Evolutionary conservation across 2,329 filamentous ascomycete species (phyloP).

Genomic region (Claviceps sp.): DNA sequence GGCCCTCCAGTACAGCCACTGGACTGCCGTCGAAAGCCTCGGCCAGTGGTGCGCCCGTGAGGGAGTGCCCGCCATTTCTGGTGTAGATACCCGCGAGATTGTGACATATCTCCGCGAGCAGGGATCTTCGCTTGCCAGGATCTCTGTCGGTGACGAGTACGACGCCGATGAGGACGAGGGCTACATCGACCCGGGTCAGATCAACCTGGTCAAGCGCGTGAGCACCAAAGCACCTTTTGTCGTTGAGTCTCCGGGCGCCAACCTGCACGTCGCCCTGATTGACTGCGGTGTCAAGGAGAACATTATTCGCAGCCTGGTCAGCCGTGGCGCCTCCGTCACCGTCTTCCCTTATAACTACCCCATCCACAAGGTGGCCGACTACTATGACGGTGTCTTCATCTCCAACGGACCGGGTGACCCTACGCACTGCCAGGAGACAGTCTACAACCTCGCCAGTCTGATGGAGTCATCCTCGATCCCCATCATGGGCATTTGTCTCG

Average conservation of each 20-base stretch:
- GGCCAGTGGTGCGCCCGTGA: slow-evolving; percentile 91
- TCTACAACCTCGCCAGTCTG: slow-evolving; percentile 79
- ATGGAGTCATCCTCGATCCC: slow-evolving; percentile 87
- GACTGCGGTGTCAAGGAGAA: slow-evolving; percentile 99
- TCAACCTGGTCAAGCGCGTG: slow-evolving; percentile 91
- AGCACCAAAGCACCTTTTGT: slow-evolving; percentile 98
- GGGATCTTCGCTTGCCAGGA: slow-evolving; percentile 87
- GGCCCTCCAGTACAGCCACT: slow-evolving; percentile 89
- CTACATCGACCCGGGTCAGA: slow-evolving; percentile 87
- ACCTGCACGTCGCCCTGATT: slow-evolving; percentile 83
- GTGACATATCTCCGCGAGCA: slow-evolving; percentile 93
- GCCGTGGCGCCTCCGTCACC: slow-evolving; percentile 81
- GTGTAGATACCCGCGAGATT: slow-evolving; percentile 92
- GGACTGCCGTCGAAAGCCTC: slow-evolving; percentile 93
- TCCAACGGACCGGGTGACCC: slow-evolving; percentile 97
- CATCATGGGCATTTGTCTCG: slow-evolving; percentile 95
- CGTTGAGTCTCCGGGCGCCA: slow-evolving; percentile 69
- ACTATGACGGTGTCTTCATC: slow-evolving; percentile 98
- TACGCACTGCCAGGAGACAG: slow-evolving; percentile 88
- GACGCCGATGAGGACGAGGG: slow-evolving; percentile 97
- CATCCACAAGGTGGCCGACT: slow-evolving; percentile 93
- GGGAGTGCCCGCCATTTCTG: slow-evolving; percentile 89
- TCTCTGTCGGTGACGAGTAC: slow-evolving; percentile 93
- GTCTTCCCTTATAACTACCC: slow-evolving; percentile 95
- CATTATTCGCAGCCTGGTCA: slow-evolving; percentile 88